Evolutionary conservation across 2,329 filamentous ascomycete genomes (phyloP), one percentile per base, ranked within the genome.

Genomic region (Neonectria ditissima): DNA sequence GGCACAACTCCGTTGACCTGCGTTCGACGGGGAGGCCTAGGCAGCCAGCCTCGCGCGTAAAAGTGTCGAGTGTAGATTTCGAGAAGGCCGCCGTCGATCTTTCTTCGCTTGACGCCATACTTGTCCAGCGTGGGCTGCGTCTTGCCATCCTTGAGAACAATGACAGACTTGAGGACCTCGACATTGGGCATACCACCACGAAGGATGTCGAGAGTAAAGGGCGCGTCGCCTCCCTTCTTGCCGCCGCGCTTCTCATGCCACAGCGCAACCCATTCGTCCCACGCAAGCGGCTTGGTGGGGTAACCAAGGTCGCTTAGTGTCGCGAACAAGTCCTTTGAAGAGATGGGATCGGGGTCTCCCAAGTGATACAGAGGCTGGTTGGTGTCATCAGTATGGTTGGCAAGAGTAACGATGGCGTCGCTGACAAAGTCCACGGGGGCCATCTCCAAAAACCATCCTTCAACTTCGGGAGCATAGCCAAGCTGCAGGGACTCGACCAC

Each of bases 341-440:
- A 81, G 2, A 93, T 85, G 1, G 92, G 92, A 44, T 86, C 84
- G 3, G 92, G 87, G 68, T 94, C 91, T 6, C 92, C 92, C 0
- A 94, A 81, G 70, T 94, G 92, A 78, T 92, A 93, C 8, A 94
- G 79, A 0, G 84, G 83, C 71, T 92, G 90, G 10, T 88, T 83
- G 1, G 84, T 82, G 37, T 89, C 83, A 41, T 88, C 82, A 0
- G 80, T 85, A 62, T 92, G 84, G 68, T 90, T 88, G 43, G 89
- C 85, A 20, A 94, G 84, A 18, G 91, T 87, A 24, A 92, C 81
- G 68, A 95, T 92, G 4, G 91, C 88, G 66, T 88, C 89, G 78
- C 89, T 92, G 62, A 94, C 91, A 72, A 92, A 94, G 77, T 95
- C 92, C 14, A 93, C 92, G 0, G 92, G 92, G 0, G 92, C 94